Base-by-base conservation (phyloP, 768 basidiomycete species). In the Tubosaeta sp. region DNA sequence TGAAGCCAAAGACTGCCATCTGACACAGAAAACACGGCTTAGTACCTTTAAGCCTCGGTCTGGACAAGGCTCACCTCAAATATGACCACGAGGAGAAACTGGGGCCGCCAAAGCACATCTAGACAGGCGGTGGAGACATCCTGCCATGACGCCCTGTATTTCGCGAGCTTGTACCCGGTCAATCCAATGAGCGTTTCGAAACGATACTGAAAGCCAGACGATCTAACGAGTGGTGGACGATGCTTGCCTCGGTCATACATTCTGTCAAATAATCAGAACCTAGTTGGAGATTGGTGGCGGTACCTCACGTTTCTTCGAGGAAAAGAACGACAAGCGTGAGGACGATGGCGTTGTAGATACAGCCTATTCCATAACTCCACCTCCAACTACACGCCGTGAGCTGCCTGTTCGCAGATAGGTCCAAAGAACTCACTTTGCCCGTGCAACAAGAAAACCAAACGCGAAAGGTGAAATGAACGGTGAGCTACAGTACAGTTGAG, bases 361-460 rank as follows among this genome's bases (percentile, higher is more conserved):
- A 74, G 0, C 72, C 80, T 54, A 79, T 75, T 17, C 76, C 77
- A 52, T 81, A 81, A n/a, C 76, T 68, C 78, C 79, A 80, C 31
- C 76, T 62, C 74, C 74, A 80, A 48, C 72, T 76, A 43, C 6
- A 26, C 5, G 26, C 1, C 16, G 0, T 44, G 14, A 65, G 32
- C 16, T 31, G 5, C 26, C 14, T 17, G 5, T 29, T 27, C 27
- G 3, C 27, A 31, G 11, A 27, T 12, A 25, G 2, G 13, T 32
- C 25, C 7, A 17, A 29, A 22, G 14, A 29, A 48, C 67, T 7
- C n/a, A 65, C 67, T 55, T 67, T 51, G 45, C 52, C 13, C 65
- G 54, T 29, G 61, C 63, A 46, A 56, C 57, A 12, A 67, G 63
- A 45, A 67, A 69, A 9, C 67, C 66, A 27, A 67, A 69, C 5